Evolutionary conservation across 2,329 filamentous ascomycete species (phyloP).

Genomic region (Alternaria angustiovoidea): DNA sequence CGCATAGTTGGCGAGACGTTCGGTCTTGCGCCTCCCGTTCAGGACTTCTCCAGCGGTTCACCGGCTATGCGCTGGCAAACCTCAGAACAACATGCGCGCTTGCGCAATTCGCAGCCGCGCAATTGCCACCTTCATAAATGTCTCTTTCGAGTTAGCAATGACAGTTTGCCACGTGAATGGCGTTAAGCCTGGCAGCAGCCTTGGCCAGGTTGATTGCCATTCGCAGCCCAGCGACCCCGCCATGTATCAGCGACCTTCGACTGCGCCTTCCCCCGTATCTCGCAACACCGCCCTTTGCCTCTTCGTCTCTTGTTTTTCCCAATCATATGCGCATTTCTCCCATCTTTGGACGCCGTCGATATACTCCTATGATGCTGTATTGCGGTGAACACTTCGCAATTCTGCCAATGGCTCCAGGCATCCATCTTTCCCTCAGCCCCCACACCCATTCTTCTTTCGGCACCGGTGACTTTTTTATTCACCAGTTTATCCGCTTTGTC

Average conservation of each 20-base stretch:
- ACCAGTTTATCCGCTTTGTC: constrained; percentile 15
- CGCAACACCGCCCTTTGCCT: constrained; percentile 20
- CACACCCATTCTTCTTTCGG: constrained; percentile 28
- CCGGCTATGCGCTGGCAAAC: constrained; percentile 12
- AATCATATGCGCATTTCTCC: neutral
- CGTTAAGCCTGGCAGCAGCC: constrained; percentile 18
- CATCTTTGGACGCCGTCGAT: constrained; percentile 9
- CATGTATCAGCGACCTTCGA: constrained; percentile 10
- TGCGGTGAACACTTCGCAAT: neutral
- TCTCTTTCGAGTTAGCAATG: neutral
- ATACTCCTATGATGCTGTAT: constrained; percentile 1
- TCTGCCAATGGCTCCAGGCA: constrained; percentile 22
- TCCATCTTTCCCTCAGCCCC: constrained; percentile 27
- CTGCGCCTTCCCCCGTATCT: constrained; percentile 18
- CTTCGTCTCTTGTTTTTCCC: constrained; percentile 4
- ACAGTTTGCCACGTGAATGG: constrained; percentile 11
- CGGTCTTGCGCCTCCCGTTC: constrained; percentile 2
- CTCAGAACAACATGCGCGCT: constrained; percentile 13
- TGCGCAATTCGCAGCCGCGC: constrained; percentile 19
- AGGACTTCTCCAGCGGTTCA: constrained; percentile 2
- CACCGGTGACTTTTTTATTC: constrained; percentile 38
- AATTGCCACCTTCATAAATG: neutral
- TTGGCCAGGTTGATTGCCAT: neutral
- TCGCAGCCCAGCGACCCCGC: constrained; percentile 14
- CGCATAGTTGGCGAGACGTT: neutral